Evolutionary conservation across 2,329 filamentous ascomycete species (phyloP), one percentile per base, ranked within the genome.

Genomic region (Salinomyces thailandicus): DNA sequence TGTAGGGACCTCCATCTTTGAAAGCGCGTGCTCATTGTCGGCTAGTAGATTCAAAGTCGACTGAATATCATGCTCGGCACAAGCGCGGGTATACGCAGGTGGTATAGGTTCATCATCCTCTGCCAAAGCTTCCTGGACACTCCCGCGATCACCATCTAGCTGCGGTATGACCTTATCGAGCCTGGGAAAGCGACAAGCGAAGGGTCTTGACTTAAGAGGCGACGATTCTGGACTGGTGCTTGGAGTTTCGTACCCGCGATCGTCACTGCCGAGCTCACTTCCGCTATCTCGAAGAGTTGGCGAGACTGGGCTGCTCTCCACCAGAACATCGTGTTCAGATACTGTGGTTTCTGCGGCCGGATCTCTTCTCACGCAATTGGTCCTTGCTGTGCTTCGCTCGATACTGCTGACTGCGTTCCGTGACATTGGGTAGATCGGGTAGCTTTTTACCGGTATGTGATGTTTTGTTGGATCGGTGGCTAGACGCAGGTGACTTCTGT

Each of bases 221-320:
- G 40, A 44, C 4, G 24, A 9, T 16, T 38, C 37, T 12, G 45
- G 41, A 19, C 41, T 48, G 7, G 47, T 49, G 24, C 44, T 30
- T 3, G 47, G 47, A 5, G 46, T 48, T 15, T 39, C 39, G 35
- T 39, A 42, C 4, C 24, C 37, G 20, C 37, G 33, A 11, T 33
- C 30, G 24, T 26, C 26, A 8, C 13, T 11, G 9, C 26, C 26
- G 12, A 11, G 15, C 5, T 33, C 30, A 33, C 9, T n/a, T 11
- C 8, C 18, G 14, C 17, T 33, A 17, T 19, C 31, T 6, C 17
- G 11, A 9, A 9, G 16, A 8, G 19, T 11, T 18, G 31, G 31
- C 31, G 31, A 33, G 9, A 19, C 16, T 18, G 31, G 31, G 18
- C 31, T 33, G 31, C 11, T 16, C 27, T 26, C 22, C 9, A 26